phyloP scores from a whole-genome alignment of 768 basidiomycete genomes.

The Pholiota microspora region DNA sequence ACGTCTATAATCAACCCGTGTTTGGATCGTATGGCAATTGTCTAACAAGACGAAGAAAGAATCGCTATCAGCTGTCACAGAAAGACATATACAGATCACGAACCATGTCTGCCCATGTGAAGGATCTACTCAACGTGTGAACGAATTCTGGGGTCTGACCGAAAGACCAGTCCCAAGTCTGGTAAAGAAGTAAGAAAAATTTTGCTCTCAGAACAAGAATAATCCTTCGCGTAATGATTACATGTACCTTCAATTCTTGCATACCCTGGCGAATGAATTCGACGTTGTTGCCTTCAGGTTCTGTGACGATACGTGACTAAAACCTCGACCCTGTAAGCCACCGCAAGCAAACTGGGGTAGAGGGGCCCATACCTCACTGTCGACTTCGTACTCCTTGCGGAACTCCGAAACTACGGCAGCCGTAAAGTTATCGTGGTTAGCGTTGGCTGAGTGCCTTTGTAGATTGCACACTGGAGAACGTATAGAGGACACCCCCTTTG shows the following conservation, averaged over 20 bases:
- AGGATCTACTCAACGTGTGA: conserved; percentile 45
- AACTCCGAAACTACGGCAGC: conserved; percentile 71
- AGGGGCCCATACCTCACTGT: conserved; percentile 26
- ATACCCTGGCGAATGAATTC: conserved; percentile 70
- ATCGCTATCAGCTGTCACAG: background rate
- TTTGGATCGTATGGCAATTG: conserved; percentile 52
- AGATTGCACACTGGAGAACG: conserved; percentile 92
- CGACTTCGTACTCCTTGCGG: conserved; percentile 47
- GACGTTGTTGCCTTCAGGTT: conserved; percentile 41
- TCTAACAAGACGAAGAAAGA: conserved; percentile 27
- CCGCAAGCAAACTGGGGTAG: background rate
- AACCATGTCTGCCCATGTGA: conserved; percentile 54
- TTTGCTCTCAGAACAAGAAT: background rate
- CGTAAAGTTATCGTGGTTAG: conserved; percentile 72
- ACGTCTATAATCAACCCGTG: conserved; percentile 64
- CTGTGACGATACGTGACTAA: conserved; percentile 42
- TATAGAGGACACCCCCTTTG: conserved; percentile 87
- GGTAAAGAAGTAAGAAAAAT: background rate
- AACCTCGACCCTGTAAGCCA: background rate
- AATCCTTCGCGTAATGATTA: background rate
- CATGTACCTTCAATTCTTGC: conserved; percentile 65
- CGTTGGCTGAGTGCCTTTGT: conserved; percentile 42
- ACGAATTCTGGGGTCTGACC: conserved; percentile 95
- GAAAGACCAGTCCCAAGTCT: conserved; percentile 94
- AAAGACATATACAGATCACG: conserved; percentile 17